These are phyloP conservation scores for Camellia japonica DNA, from an alignment of 148 eudicot species.

Conservation along the genomic window DNA sequence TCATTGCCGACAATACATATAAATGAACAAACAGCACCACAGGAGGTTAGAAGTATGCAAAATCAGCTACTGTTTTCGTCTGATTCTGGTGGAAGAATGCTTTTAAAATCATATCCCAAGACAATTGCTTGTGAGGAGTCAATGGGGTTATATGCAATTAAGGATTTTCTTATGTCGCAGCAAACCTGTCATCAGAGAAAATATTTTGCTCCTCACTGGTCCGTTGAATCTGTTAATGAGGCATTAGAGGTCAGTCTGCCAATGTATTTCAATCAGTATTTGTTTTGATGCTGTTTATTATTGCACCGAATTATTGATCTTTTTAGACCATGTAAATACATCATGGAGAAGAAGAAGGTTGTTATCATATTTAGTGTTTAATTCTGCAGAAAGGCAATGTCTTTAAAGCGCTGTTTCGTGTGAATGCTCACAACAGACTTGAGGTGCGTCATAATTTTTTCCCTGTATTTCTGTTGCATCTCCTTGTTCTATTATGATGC, in stretches of 20 bases:
- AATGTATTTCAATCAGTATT: conserved; percentile 1
- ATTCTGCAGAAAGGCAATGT: conserved; percentile 67
- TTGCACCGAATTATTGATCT: not conserved
- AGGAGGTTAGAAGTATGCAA: no score
- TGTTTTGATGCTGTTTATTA: not conserved
- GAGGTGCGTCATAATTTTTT: conserved; percentile 50
- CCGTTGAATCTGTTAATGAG: no score
- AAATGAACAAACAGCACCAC: no score
- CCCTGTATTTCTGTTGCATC: not conserved
- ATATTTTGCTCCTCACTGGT: no score
- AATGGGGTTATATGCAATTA: no score
- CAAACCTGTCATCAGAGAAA: no score
- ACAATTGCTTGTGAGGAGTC: no score
- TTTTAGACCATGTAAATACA: not conserved
- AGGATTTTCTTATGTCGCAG: no score
- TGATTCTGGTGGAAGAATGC: no score
- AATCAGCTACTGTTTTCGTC: no score
- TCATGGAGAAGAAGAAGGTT: not conserved
- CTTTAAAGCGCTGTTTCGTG: conserved; percentile 72
- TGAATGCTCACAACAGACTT: conserved; percentile 77
- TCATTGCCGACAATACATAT: no score
- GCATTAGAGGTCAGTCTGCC: conserved; percentile 59
- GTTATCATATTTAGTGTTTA: conserved; percentile 6
- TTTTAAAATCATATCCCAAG: no score
- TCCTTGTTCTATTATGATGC: not conserved